Base-by-base conservation (phyloP, 2,329 filamentous ascomycete species). In the Diaporthe vexans region DNA sequence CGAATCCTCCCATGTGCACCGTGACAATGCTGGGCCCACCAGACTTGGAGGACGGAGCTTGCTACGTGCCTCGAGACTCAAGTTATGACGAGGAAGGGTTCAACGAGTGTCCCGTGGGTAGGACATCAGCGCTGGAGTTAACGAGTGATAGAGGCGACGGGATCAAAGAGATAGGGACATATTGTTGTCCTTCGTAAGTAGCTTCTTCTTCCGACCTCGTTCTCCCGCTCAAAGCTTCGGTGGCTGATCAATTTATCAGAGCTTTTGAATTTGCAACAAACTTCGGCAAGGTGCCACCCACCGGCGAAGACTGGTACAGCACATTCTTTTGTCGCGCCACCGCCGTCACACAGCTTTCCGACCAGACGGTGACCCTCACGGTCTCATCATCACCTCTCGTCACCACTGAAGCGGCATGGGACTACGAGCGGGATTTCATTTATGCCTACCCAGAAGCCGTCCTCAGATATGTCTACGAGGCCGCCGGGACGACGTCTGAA, bases 91-190 rank as follows among this genome's bases (percentile, higher is more conserved):
- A 15, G 37, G 37, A 13, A 52, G 4, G 2, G 48, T 52, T 52
- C 48, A 52, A 52, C 48, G 54, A 57, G 26, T 57, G 54, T 57
- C 54, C 54, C 17, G 26, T 57, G 54, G 26, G 54, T 17, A 57
- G 21, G 54, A 57, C 54, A 33, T 6, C 54, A 21, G 54, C 29
- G 7, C 17, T 33, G 4, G 54, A 57, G 29, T 35, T 9, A 29
- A 57, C 54, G 54, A 57, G 6, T 57, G 54, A 29, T 3, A 2
- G 9, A 17, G 29, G 48, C 48, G n/a, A 24, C 10, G 54, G 54
- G 3, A 57, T 57, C 54, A 57, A 57, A 35, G 17, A 17, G 4
- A 29, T 29, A 11, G 29, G 7, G 10, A 57, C 54, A 21, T 35
- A 8, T 29, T 57, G 54, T 35, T 57, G 54, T 35, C 54, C 54